phyloP scores from a whole-genome alignment of 1,284 basidiomycete species.

The Naganishia liquefaciens region DNA sequence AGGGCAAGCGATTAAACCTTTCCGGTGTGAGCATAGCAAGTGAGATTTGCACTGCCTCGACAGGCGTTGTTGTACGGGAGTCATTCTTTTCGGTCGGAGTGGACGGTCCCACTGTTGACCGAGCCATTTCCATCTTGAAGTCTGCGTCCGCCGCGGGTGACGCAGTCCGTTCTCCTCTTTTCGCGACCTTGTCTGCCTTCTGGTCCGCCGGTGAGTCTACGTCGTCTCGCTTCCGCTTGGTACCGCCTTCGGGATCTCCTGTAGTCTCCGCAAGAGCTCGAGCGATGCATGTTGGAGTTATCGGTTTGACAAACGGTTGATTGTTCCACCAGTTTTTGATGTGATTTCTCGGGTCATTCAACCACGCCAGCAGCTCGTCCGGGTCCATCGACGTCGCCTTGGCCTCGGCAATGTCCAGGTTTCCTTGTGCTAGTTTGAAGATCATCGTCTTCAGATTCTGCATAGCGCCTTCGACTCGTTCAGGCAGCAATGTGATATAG shows the following conservation, averaged over 20 bases:
- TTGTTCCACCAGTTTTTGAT: slow-evolving; percentile 20
- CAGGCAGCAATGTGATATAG: slow-evolving; percentile 11
- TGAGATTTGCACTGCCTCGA: neutral
- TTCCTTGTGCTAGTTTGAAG: slow-evolving; percentile 1
- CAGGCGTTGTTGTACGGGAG: neutral
- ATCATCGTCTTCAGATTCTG: slow-evolving; percentile 21
- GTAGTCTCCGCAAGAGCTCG: slow-evolving; percentile 10
- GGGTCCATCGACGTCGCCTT: slow-evolving; percentile 23
- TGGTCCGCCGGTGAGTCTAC: slow-evolving; percentile 2
- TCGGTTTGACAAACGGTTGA: slow-evolving; percentile 12
- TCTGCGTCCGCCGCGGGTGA: neutral
- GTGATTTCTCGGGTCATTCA: slow-evolving; percentile 27
- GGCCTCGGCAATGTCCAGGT: slow-evolving; percentile 18
- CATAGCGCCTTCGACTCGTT: slow-evolving; percentile 10
- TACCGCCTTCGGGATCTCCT: slow-evolving; percentile 12
- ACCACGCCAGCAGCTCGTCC: slow-evolving; percentile 17
- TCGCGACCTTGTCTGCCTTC: slow-evolving; percentile 15
- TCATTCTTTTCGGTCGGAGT: neutral
- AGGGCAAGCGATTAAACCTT: slow-evolving; percentile 21
- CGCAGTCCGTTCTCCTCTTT: neutral
- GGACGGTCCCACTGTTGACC: neutral
- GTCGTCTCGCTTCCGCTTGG: slow-evolving; percentile 19
- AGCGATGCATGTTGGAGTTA: slow-evolving; percentile 6
- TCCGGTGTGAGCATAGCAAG: slow-evolving; percentile 13
- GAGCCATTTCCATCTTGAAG: neutral